These are phyloP conservation scores for Geotrichum citri-aurantii DNA, from an alignment of 1,139 yeast genomes.

Conservation along the genomic window DNA sequence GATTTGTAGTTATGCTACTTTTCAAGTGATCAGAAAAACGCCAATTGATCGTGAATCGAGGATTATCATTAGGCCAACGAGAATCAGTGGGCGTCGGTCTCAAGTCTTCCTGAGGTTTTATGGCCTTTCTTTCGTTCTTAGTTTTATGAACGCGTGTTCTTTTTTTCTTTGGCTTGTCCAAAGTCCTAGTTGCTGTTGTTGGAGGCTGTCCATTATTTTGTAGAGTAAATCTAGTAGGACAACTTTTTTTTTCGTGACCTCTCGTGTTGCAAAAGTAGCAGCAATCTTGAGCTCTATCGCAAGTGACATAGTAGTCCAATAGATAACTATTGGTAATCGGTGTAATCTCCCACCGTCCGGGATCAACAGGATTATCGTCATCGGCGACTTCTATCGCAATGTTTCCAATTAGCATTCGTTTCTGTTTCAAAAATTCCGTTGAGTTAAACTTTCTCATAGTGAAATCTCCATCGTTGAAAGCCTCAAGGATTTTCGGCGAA, in stretches of 20 bases:
- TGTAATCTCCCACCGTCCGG: neutral
- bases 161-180: neutral
- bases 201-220: neutral
- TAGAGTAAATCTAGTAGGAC: neutral
- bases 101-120: neutral
- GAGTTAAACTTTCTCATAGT: neutral
- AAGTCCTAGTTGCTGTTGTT: neutral
- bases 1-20: neutral
- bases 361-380: neutral
- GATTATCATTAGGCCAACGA: neutral
- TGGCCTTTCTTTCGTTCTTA: neutral
- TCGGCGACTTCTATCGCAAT: neutral
- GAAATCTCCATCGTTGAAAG: neutral
- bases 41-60: neutral
- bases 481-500: neutral
- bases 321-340: neutral
- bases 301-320: neutral
- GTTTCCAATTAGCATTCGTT: neutral
- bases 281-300: neutral
- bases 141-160: neutral
- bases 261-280: neutral
- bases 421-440: neutral
- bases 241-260: neutral
- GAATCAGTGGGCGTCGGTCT: neutral
- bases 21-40: neutral